Evolutionary conservation across 169 alveolate species (phyloP).

Genomic region (Cytauxzoon felis): DNA sequence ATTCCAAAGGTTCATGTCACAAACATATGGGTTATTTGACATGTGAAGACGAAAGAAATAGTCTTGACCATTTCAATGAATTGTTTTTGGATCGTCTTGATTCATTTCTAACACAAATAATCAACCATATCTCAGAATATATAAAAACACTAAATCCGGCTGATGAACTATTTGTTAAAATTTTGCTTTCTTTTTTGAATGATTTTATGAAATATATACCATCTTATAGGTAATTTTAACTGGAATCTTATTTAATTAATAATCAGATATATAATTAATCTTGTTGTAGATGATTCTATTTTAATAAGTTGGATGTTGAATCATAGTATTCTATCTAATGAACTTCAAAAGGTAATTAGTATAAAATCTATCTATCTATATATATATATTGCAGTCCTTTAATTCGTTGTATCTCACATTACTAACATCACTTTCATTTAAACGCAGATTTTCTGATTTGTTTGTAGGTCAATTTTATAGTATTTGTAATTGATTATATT

Average conservation of each 20-base stretch:
- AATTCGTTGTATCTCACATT: conserved; percentile 49
- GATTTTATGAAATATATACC: conserved; percentile 39
- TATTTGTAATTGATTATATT: neutral
- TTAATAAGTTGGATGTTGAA: conserved; percentile 42
- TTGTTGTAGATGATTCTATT: neutral
- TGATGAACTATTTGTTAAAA: conserved; percentile 7
- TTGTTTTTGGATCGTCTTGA: conserved; percentile 18
- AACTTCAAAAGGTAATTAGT: conserved; percentile 11
- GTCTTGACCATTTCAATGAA: conserved; percentile 16
- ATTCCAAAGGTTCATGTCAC: conserved; percentile 43
- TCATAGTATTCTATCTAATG: conserved; percentile 27
- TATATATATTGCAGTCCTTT: conserved; percentile 8
- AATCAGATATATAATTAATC: conserved; percentile 19
- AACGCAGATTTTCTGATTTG: conserved; percentile 23
- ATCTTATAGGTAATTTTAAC: conserved; percentile 14
- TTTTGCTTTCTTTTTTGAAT: conserved; percentile 36
- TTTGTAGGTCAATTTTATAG: conserved; percentile 13
- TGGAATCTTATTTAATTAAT: neutral
- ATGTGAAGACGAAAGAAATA: conserved; percentile 7
- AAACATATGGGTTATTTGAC: conserved; percentile 12
- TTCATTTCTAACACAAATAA: conserved; percentile 15
- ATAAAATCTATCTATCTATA: no score
- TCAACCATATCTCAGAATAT: conserved; percentile 1
- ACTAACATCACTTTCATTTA: conserved; percentile 53
- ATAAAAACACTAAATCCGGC: neutral